Conservation (phyloP, 192 early-diverging fungal species). For the Gryganskiella cystojenkinii region DNA sequence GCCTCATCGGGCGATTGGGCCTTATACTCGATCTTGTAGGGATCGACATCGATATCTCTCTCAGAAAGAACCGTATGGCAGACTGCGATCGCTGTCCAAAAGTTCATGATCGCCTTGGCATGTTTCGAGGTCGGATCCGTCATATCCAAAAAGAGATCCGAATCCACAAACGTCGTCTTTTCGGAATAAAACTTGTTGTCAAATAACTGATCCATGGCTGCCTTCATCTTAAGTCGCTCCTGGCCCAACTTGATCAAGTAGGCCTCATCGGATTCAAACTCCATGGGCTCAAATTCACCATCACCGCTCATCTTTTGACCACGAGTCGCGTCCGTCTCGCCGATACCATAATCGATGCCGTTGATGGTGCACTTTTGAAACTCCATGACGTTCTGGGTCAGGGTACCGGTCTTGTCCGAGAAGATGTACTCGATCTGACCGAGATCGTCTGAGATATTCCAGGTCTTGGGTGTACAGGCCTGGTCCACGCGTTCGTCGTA, state of each 20-base stretch:
- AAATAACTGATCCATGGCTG: constrained; percentile 65
- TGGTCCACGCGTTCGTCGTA: constrained; percentile 82
- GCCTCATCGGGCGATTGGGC: constrained; percentile 96
- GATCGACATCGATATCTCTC: constrained; percentile 57
- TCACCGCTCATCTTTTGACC: constrained; percentile 54
- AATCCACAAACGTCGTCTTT: constrained; percentile 77
- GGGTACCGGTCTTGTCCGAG: constrained; percentile 97
- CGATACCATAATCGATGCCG: constrained; percentile 83
- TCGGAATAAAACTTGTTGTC: constrained; percentile 71
- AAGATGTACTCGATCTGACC: constrained; percentile 98
- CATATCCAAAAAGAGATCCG: constrained; percentile 72
- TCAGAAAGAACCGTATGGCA: constrained; percentile 91
- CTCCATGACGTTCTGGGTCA: constrained; percentile 98
- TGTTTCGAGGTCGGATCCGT: constrained; percentile 63
- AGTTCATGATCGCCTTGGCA: constrained; percentile 74
- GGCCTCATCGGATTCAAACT: constrained; percentile 37
- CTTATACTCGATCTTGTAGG: constrained; percentile 80
- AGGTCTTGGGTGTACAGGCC: constrained; percentile 86
- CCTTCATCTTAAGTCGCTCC: constrained; percentile 64
- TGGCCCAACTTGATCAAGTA: constrained; percentile 48
- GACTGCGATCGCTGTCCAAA: constrained; percentile 86
- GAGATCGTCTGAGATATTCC: constrained; percentile 93
- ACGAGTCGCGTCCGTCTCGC: constrained; percentile 63
- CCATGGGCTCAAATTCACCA: constrained; percentile 42
- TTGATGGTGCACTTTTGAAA: constrained; percentile 92